phyloP scores from a whole-genome alignment of 805 yeast species.

The Priceomyces carsonii region DNA sequence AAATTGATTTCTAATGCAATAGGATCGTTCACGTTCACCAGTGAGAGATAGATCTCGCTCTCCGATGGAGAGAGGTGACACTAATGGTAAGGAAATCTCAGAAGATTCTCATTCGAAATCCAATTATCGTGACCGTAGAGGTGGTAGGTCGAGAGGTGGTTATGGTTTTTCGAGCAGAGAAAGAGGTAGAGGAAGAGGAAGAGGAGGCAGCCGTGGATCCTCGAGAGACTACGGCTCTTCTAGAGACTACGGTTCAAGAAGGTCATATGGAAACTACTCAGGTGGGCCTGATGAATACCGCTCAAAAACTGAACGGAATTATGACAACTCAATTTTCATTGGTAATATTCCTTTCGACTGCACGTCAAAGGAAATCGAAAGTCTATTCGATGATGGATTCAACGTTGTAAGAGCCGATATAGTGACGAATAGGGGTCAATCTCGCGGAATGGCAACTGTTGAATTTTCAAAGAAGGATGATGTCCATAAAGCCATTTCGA shows the following conservation, averaged over 20 bases:
- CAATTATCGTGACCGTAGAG: slow-evolving; percentile 27
- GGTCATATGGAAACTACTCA: slow-evolving; percentile 13
- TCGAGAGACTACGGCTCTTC: slow-evolving; percentile 20
- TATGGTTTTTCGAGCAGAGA: slow-evolving; percentile 14
- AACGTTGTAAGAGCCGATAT: slow-evolving; percentile 80
- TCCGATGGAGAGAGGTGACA: slow-evolving; percentile 30
- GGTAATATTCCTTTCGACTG: slow-evolving; percentile 73
- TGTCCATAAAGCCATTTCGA: slow-evolving; percentile 69
- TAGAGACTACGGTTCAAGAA: slow-evolving; percentile 13
- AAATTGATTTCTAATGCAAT: slow-evolving; percentile 11
- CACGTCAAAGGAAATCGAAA: slow-evolving; percentile 59
- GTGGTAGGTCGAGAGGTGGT: slow-evolving; percentile 12
- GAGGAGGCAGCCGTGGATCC: slow-evolving; percentile 24
- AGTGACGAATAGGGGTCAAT: slow-evolving; percentile 73
- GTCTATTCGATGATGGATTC: slow-evolving; percentile 49
- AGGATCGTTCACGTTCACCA: slow-evolving; percentile 36
- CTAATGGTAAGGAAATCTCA: slow-evolving; percentile 30
- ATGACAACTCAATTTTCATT: slow-evolving; percentile 67
- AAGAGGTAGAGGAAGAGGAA: slow-evolving; percentile 18
- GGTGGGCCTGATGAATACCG: slow-evolving; percentile 30
- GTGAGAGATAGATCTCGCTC: slow-evolving; percentile 37
- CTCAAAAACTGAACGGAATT: slow-evolving; percentile 51
- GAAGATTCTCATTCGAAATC: slow-evolving; percentile 20
- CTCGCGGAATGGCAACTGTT: slow-evolving; percentile 90
- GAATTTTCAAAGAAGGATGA: slow-evolving; percentile 68